Conservation (phyloP, 2,329 filamentous ascomycete species). For the Beauveria sp. region DNA sequence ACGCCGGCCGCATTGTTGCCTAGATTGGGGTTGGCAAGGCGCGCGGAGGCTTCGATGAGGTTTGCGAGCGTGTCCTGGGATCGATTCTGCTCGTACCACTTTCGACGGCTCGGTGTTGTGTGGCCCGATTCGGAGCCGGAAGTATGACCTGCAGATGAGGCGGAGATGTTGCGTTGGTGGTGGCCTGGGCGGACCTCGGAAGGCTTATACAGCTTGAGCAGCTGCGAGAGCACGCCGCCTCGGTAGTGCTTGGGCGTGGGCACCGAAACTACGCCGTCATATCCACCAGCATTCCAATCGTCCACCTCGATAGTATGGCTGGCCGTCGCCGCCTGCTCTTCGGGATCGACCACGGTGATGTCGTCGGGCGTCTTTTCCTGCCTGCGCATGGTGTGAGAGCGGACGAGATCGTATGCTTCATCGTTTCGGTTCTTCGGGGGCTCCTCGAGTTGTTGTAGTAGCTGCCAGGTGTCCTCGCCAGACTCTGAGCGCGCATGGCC, state of each 20-base stretch:
- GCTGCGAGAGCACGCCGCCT: slow-evolving; percentile 37
- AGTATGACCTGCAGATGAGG: slow-evolving; percentile 2
- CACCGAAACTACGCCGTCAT: slow-evolving; percentile 34
- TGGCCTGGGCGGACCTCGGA: slow-evolving; percentile 19
- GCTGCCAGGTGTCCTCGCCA: slow-evolving; percentile 13
- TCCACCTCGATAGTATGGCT: slow-evolving; percentile 16
- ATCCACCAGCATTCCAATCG: slow-evolving; percentile 31
- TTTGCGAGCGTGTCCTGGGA: slow-evolving; percentile 40
- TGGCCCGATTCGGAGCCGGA: slow-evolving; percentile 26
- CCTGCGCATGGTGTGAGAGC: slow-evolving; percentile 29
- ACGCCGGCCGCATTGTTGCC: slow-evolving; percentile 12
- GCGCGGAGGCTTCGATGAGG: slow-evolving; percentile 38
- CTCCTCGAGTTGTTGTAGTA: slow-evolving; percentile 10
- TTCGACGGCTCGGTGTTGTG: slow-evolving; percentile 34
- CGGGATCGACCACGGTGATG: slow-evolving; percentile 16
- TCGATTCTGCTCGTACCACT: slow-evolving; percentile 42
- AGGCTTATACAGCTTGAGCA: slow-evolving; percentile 39
- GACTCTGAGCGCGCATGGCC: slow-evolving; percentile 9
- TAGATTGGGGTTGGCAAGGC: slow-evolving; percentile 30
- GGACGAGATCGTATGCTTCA: slow-evolving; percentile 36
- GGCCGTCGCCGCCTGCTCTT: slow-evolving; percentile 11
- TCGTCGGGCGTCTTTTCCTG: slow-evolving; percentile 3
- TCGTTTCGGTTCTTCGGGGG: slow-evolving; percentile 22
- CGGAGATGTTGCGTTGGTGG: slow-evolving; percentile 17
- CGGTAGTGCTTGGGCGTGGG: slow-evolving; percentile 35